Evolutionary conservation across 2,329 filamentous ascomycete species (phyloP), one percentile per base, ranked within the genome.

Genomic region (Sclerotinia trifoliorum): DNA sequence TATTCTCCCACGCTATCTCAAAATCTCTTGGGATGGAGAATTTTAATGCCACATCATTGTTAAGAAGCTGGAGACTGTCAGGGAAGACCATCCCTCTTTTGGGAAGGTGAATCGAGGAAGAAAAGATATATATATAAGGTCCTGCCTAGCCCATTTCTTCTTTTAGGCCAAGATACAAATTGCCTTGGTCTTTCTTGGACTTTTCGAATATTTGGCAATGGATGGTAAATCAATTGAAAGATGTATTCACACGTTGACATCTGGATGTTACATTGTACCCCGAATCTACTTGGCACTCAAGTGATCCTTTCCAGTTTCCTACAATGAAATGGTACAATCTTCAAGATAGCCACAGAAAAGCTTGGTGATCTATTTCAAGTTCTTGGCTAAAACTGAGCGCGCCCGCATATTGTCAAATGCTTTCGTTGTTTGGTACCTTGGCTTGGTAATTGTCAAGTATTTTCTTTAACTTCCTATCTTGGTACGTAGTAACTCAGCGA

Each of bases 111-210:
- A 35, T 39, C 8, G 10, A 39, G 29, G 17, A 32, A 54, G 10
- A 51, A 24, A 26, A 54, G n/a, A 42, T 64, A 64, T 64, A 42
- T 54, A 64, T 64, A 64, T 54, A 64, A n/a, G 24, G 24, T 26
- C 2, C 48, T 51, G 48, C 61, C 61, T 54, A 64, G 61, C 17
- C n/a, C 61, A 35, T 17, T 8, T 64, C n/a, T 54, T n/a, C 26
- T 13, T 39, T 32, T 15, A 51, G 21, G 42, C 48, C 61, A 64
- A 64, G 61, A 24, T 29, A 29, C 17, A 64, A 2, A 54, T 42
- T 64, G n/a, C 54, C 61, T 54, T 64, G 61, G 61, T 15, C 42
- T 63, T 62, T 24, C 48, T 63, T 57, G 21, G 35, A 19, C 17
- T 60, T 58, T 19, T 26, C 15, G 24, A 35, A 6, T 13, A 0